Percentiles rank a stretch among this genome's conserved stretches.
These are phyloP conservation scores for Beauveria medogensis DNA, from an alignment of 2,329 filamentous ascomycete genomes.

Conservation along the genomic window DNA sequence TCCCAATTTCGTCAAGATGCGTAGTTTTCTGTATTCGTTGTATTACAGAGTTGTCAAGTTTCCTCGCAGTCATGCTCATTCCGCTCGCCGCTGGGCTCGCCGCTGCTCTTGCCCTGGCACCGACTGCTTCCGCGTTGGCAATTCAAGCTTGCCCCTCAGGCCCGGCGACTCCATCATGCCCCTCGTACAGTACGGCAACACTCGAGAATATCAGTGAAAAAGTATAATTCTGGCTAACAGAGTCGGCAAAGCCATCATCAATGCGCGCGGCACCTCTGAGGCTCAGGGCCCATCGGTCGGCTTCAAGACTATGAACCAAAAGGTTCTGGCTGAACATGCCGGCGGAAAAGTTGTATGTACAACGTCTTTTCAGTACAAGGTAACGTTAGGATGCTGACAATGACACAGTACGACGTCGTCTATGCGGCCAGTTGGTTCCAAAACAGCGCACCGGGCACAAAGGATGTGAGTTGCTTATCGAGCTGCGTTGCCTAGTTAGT, in stretches of 20 bases:
- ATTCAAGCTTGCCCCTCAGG: not conserved
- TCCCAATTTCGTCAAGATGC: not conserved
- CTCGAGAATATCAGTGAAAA: too few relatives aligned
- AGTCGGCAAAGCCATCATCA: conserved; percentile 8
- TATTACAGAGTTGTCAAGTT: not conserved
- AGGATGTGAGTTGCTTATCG: not conserved
- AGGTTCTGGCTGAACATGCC: not conserved
- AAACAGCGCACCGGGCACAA: conserved; percentile 3
- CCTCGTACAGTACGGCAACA: conserved; percentile 2
- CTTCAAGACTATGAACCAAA: conserved; percentile 11
- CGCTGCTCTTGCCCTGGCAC: not conserved
- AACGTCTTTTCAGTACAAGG: not conserved
- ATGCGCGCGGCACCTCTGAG: conserved; percentile 10
- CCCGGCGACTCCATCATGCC: not conserved
- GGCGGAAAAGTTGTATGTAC: conserved; percentile 11
- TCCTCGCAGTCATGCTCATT: not conserved
- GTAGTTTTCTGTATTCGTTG: not conserved
- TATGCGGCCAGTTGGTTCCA: conserved; percentile 7
- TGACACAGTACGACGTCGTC: conserved; percentile 8
- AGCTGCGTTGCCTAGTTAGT: not conserved
- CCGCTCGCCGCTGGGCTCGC: not conserved
- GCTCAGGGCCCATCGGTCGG: conserved; percentile 8
- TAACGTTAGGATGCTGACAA: conserved; percentile 1
- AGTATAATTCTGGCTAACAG: not conserved
- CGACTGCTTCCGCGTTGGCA: not conserved